Base-by-base conservation (phyloP, 306 rosid genomes). In the Dryas octopetala region DNA sequence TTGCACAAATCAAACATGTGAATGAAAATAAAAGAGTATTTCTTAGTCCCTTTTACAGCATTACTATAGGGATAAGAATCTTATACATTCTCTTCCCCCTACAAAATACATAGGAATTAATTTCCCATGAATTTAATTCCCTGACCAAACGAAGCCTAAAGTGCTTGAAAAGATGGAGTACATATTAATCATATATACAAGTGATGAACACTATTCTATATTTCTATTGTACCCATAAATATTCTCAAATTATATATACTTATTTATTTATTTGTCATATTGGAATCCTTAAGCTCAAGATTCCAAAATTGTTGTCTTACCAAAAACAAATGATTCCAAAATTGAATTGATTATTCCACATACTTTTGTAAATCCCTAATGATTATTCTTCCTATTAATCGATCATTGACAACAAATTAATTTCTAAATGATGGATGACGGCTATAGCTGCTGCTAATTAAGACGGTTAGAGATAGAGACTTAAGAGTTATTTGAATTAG, bases 401-500 rank as follows among this genome's bases (percentile, higher is more conserved):
- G n/a, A 53, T n/a, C 38, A 12, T n/a, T 70, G 62, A 53, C 62
- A 70, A 53, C 16, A 52, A 49, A n/a, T 70, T n/a, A 67, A 15
- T 67, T 23, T 40, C 46, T 3, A 70, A 70, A 53, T 2, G 5
- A 40, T 4, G 1, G n/a, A 53, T n/a, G 52, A 41, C 41, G 63
- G 40, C 17, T 40, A 62, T 32, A 53, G 7, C 5, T 43, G 41
- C 12, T 10, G 4, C 62, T 70, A 23, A 17, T 70, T 40, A 17
- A 3, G 9, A 70, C 40, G 46, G 7, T 38, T 70, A 38, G 15
- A 64, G 11, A 70, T 70, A 26, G 16, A 19, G 19, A 19, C 19
- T 19, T 19, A 19, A 19, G 19, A 43, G 3, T 16, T 5, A 41
- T 51, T 32, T 16, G 74, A 70, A 70, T 40, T 70, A n/a, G 63